These are phyloP conservation scores for Podila epicladia DNA, from an alignment of 192 early-diverging fungal genomes.

Conservation along the genomic window DNA sequence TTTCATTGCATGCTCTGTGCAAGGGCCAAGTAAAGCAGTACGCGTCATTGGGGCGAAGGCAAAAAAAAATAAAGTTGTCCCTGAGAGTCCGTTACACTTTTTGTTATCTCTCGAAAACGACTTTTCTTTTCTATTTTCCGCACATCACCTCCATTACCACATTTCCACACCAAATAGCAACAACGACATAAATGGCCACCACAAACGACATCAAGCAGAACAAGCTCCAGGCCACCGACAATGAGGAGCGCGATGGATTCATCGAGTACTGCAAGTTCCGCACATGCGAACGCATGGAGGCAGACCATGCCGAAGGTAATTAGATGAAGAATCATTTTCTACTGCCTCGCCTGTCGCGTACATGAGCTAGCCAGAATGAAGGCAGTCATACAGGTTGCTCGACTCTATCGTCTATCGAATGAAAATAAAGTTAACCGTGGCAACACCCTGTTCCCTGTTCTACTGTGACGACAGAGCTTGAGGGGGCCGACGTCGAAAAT, in stretches of 20 bases:
- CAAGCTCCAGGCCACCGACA: slow-evolving; percentile 31
- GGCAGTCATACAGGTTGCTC: too few species aligned
- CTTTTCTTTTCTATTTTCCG: too few species aligned
- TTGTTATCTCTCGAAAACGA: too few species aligned
- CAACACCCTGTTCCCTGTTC: background rate
- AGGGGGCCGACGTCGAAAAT: slow-evolving; percentile 25
- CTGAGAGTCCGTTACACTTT: too few species aligned
- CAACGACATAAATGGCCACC: slow-evolving; percentile 16
- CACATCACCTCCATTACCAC: too few species aligned
- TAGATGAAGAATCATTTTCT: background rate
- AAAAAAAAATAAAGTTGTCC: too few species aligned
- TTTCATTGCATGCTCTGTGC: too few species aligned
- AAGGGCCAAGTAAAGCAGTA: too few species aligned
- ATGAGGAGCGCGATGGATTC: slow-evolving; percentile 49
- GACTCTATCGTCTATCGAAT: too few species aligned
- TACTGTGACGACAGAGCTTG: slow-evolving; percentile 11
- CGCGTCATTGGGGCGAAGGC: too few species aligned
- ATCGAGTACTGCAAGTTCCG: slow-evolving; percentile 50
- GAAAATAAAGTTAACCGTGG: background rate
- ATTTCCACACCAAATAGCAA: too few species aligned
- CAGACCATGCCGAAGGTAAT: slow-evolving; percentile 38
- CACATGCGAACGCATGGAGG: slow-evolving; percentile 46
- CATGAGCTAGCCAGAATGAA: too few species aligned
- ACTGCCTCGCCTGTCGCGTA: background rate
- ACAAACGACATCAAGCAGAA: background rate